A percentile compares a stretch with the other conserved stretches of the same genome.
Evolutionary conservation across 129 eudicot genomes (phyloP).

Genomic region (Cynara cardunculus): DNA sequence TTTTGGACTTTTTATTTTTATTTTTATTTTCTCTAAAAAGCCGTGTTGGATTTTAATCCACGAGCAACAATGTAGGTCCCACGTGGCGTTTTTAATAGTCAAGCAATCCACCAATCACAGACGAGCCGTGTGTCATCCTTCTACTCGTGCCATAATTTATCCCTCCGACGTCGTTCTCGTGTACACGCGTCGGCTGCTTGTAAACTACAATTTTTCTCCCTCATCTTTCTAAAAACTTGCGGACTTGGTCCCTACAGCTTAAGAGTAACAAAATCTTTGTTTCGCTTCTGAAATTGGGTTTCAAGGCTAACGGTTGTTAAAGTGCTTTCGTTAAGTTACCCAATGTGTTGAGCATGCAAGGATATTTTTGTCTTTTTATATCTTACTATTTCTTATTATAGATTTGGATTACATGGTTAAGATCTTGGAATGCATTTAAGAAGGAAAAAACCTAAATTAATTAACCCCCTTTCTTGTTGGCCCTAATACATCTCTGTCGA

Average conservation of each 20-base stretch:
- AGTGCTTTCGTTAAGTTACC: background rate
- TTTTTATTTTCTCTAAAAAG: background rate
- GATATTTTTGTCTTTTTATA: background rate
- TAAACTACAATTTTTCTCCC: background rate
- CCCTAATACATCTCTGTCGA: background rate
- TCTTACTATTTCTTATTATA: background rate
- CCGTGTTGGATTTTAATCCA: background rate
- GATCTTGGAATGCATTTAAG: background rate
- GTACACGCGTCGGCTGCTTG: background rate
- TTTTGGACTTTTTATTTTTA: background rate
- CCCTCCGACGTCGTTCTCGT: background rate
- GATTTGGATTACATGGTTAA: background rate
- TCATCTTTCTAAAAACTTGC: background rate
- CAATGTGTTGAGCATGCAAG: background rate
- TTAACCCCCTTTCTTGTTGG: no score
- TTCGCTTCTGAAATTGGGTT: no score
- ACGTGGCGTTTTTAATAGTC: background rate
- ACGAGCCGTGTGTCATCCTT: background rate
- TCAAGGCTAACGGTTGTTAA: no score
- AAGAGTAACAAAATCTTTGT: no score
- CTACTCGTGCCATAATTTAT: background rate
- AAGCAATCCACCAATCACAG: background rate
- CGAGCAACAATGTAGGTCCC: background rate
- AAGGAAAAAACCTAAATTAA: background rate
- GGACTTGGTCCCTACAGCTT: no score